Evolutionary conservation across 371 early-diverging fungal species (phyloP).

Genomic region (Phascolomyces articulosus): DNA sequence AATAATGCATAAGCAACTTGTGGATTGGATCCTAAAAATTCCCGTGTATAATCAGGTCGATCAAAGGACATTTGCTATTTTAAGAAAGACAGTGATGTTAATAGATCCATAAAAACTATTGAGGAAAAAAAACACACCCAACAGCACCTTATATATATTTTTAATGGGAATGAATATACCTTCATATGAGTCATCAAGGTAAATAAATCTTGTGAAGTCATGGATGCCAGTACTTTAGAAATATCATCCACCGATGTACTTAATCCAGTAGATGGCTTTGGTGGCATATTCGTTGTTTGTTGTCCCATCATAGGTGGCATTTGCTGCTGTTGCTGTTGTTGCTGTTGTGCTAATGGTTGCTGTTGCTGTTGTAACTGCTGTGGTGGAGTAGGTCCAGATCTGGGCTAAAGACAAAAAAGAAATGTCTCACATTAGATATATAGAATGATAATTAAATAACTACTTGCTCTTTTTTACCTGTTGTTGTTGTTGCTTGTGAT

Average conservation of each 20-base stretch:
- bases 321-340: constrained; percentile 4
- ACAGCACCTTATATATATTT: too few species aligned
- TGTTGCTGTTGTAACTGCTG: constrained; percentile 1
- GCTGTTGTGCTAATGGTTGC: constrained; percentile 7
- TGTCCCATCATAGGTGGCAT: constrained; percentile 12
- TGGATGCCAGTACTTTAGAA: constrained; percentile 66
- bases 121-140: too few species aligned
- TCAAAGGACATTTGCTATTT: constrained; percentile 55
- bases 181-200: constrained; percentile 81
- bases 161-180: too few species aligned
- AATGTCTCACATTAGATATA: too few species aligned
- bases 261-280: constrained; percentile 22
- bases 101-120: too few species aligned
- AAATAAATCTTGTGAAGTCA: constrained; percentile 72
- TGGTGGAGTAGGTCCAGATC: constrained; percentile 12
- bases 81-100: not conserved
- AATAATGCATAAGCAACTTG: constrained; percentile 88
- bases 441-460: not conserved
- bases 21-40: constrained; percentile 76
- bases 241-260: constrained; percentile 58
- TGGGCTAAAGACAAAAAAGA: too few species aligned
- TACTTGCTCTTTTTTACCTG: not conserved
- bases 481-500: constrained; percentile 26
- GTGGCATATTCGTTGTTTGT: constrained; percentile 1
- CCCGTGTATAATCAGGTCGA: constrained; percentile 70